A percentile compares a stretch with the other conserved stretches of the same genome.
Evolutionary conservation across 306 rosid genomes (phyloP).

Genomic region (Glycine tomentella): DNA sequence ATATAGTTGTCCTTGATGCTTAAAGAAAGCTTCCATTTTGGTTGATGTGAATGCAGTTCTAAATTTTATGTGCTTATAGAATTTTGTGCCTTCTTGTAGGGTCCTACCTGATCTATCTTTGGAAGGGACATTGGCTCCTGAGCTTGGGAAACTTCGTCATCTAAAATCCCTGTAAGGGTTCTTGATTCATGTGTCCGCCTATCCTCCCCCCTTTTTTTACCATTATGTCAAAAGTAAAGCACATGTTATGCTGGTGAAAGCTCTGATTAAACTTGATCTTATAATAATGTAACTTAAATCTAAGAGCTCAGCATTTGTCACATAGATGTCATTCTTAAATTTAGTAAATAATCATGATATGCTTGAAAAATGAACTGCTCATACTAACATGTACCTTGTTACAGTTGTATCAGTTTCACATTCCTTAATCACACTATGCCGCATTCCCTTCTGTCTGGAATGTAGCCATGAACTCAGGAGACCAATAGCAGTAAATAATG

Average conservation of each 20-base stretch:
- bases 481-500: too few species aligned
- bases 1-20: constrained; percentile 2
- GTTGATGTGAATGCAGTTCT: constrained; percentile 1
- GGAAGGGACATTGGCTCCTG: constrained; percentile 85
- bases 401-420: too few species aligned
- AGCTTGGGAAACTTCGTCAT: constrained; percentile 75
- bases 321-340: too few species aligned
- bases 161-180: constrained; percentile 78
- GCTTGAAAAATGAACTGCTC: too few species aligned
- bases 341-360: too few species aligned
- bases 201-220: not conserved
- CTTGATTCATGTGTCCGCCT: not conserved
- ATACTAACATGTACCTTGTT: too few species aligned
- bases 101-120: constrained; percentile 65
- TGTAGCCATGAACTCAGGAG: too few species aligned
- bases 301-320: too few species aligned
- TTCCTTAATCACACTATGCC: too few species aligned
- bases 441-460: too few species aligned
- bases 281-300: too few species aligned
- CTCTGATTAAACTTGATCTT: not conserved
- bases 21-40: constrained; percentile 8
- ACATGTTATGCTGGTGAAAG: not conserved
- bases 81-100: constrained; percentile 57
- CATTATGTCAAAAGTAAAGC: constrained; percentile 15
- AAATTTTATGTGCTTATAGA: constrained; percentile 32